Evolutionary conservation across 169 alveolate genomes (phyloP), one percentile per base, ranked within the genome.

Genomic region (Eimeria sp.): DNA sequence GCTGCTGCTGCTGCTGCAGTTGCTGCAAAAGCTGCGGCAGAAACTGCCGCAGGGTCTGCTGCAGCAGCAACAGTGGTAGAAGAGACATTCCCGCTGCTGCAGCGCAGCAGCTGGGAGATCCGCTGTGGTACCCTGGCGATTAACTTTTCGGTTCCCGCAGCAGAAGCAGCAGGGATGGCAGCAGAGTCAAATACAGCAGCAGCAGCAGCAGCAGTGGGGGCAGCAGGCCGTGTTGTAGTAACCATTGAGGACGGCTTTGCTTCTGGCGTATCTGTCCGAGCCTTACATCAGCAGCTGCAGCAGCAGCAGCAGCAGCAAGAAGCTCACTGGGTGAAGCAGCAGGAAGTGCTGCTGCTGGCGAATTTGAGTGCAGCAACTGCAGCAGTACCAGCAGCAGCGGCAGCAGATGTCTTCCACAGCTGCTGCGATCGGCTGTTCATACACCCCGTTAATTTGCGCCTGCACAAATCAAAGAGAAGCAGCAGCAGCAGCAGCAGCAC

Each of bases 401-500:
- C 91, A 82, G 91, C 22, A 1, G 91, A 82, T 7, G 51, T 25
- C 13, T 40, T 82, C 70, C n/a, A 22, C 54, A 82, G 91, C 91
- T 25, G 91, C 91, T 22, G 91, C 51, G 91, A 82, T 10, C 45
- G 75, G 70, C 91, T 30, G 73, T 82, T 82, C 91, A 27, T 82
- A 51, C 91, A 82, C 73, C 73, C 91, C 75, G 91, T 82, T 54
- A 82, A 40, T 51, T 27, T 82, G n/a, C 75, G 47, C 75, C 49
- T 82, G 51, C 75, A 82, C 75, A 82, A 49, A 51, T 30, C 75
- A 16, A 40, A 22, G 70, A 3, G 34, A 54, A 51, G 54, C 91
- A 82, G 91, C 91, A 82, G 91, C 91, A 51, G 91, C 91, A 82
- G 91, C 75, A 82, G 90, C 90, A 82, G 90, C 73, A 54, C 18